These are phyloP conservation scores for Citropsis articulata DNA, from an alignment of 345 rosid genomes.

Conservation along the genomic window DNA sequence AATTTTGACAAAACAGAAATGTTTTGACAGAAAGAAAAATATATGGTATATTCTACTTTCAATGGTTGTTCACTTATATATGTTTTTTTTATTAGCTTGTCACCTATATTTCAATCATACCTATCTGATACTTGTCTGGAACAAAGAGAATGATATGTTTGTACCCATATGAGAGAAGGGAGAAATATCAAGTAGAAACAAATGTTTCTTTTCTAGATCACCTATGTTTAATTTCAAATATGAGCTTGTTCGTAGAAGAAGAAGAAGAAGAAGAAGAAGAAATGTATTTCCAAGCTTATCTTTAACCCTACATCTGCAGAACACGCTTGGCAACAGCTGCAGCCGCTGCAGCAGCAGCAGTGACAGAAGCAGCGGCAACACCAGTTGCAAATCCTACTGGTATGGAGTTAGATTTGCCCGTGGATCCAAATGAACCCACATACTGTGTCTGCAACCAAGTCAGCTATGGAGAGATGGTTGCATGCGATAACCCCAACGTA, in stretches of 20 bases:
- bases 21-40: background rate
- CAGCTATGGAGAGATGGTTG: constrained; percentile 96
- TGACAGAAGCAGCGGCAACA: constrained; percentile 38
- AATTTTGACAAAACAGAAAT: background rate
- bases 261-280: background rate
- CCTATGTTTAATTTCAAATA: background rate
- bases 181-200: background rate
- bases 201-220: background rate
- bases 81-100: background rate
- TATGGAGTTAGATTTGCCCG: constrained; percentile 88
- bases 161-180: background rate
- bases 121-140: background rate
- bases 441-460: constrained; percentile 96
- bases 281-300: background rate
- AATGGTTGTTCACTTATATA: background rate
- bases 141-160: background rate
- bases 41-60: background rate
- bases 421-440: constrained; percentile 95
- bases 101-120: background rate
- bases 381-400: constrained; percentile 58
- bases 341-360: constrained; percentile 22
- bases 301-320: constrained; percentile 33
- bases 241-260: background rate
- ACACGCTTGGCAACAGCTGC: constrained; percentile 59
- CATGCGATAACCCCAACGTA: constrained; percentile 89